A percentile compares a stretch with the other conserved stretches of the same genome.
Conservation (phyloP, 2,329 filamentous ascomycete species). For the Fusarium gaditjirri region DNA sequence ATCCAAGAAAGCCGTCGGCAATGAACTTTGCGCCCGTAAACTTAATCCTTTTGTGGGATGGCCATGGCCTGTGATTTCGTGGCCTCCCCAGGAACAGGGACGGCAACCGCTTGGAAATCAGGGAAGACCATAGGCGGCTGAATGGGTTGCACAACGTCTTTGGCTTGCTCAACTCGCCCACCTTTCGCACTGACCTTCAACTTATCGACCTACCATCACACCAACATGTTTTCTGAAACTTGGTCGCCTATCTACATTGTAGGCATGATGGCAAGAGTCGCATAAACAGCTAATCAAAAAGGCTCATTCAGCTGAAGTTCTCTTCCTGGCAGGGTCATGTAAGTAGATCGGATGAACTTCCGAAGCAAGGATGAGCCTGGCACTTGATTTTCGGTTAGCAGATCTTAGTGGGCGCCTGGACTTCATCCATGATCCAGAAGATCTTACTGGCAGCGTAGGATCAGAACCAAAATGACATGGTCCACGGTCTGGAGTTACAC, state of each 20-base stretch:
- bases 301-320: neutral
- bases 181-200: slow-evolving; percentile 6
- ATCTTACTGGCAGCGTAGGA: slow-evolving; percentile 4
- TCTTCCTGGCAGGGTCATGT: neutral
- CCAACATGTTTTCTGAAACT: neutral
- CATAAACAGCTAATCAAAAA: slow-evolving; percentile 1
- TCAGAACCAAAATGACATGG: neutral
- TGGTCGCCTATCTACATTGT: neutral
- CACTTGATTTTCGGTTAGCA: slow-evolving; percentile 31
- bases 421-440: slow-evolving; percentile 2
- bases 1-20: slow-evolving; percentile 13
- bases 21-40: slow-evolving; percentile 22
- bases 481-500: slow-evolving; percentile 15
- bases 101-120: neutral
- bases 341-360: slow-evolving; percentile 25
- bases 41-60: neutral
- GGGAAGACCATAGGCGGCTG: neutral
- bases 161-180: slow-evolving; percentile 8
- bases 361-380: slow-evolving; percentile 13
- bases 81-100: slow-evolving; percentile 7
- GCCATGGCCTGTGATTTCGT: neutral
- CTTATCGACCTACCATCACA: slow-evolving; percentile 5
- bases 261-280: slow-evolving; percentile 24
- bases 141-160: slow-evolving; percentile 6
- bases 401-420: slow-evolving; percentile 35